phyloP scores from a whole-genome alignment of 2,329 filamentous ascomycete genomes.

The Penicillium sp. region DNA sequence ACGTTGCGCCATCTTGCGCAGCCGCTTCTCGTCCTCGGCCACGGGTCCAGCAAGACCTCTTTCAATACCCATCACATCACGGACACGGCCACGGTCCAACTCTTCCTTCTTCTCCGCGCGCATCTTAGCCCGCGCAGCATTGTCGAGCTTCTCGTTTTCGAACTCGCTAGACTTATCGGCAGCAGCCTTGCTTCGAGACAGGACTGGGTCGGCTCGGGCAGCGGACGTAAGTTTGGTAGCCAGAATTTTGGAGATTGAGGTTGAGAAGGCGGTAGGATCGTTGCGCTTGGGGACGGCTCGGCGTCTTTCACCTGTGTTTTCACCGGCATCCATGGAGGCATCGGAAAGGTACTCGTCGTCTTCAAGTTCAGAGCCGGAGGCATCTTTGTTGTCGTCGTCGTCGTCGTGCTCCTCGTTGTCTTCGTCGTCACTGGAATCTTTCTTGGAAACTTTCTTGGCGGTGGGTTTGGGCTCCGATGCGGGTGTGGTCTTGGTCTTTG shows the following conservation, averaged over 20 bases:
- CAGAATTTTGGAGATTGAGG: slow-evolving; percentile 89
- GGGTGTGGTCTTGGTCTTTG: slow-evolving; percentile 11
- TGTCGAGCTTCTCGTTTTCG: slow-evolving; percentile 75
- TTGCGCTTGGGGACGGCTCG: slow-evolving; percentile 68
- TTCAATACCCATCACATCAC: slow-evolving; percentile 74
- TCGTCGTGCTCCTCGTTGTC: slow-evolving; percentile 34
- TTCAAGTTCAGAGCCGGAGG: slow-evolving; percentile 35
- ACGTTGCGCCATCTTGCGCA: slow-evolving; percentile 85
- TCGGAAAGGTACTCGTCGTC: slow-evolving; percentile 40
- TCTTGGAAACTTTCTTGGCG: slow-evolving; percentile 4
- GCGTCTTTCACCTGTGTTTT: slow-evolving; percentile 44
- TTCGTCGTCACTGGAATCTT: slow-evolving; percentile 26
- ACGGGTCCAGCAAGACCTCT: slow-evolving; percentile 54
- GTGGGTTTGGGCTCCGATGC: slow-evolving; percentile 9
- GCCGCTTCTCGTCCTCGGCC: slow-evolving; percentile 70
- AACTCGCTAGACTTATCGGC: slow-evolving; percentile 70
- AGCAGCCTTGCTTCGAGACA: slow-evolving; percentile 77
- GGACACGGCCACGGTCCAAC: slow-evolving; percentile 82
- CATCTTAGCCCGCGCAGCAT: slow-evolving; percentile 76
- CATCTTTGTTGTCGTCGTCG: slow-evolving; percentile 35
- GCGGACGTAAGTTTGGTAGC: slow-evolving; percentile 81
- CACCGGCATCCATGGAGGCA: slow-evolving; percentile 33
- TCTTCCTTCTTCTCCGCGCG: slow-evolving; percentile 77
- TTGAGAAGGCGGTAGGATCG: slow-evolving; percentile 87
- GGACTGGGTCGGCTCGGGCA: slow-evolving; percentile 84